Percentiles rank a stretch among this genome's conserved stretches.
These are phyloP conservation scores for Magnolia officinalis DNA, from an alignment of 164 flowering plant genomes.

Conservation along the genomic window DNA sequence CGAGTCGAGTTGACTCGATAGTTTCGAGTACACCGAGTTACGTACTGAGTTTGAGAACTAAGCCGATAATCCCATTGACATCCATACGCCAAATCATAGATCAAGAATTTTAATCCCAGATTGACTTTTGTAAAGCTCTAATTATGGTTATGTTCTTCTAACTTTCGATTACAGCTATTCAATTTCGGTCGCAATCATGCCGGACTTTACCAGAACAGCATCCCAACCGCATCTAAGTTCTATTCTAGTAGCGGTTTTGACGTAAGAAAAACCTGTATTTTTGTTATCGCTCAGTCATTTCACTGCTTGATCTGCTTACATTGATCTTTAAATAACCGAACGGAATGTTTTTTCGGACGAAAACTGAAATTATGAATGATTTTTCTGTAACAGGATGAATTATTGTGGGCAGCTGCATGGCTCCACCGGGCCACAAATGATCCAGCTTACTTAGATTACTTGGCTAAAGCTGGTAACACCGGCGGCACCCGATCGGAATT, in stretches of 20 bases:
- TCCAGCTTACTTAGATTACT: slow-evolving; percentile 22
- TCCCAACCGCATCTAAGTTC: slow-evolving; percentile 55
- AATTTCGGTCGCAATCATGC: slow-evolving; percentile 71
- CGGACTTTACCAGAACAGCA: slow-evolving; percentile 73
- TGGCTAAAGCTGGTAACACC: slow-evolving; percentile 1
- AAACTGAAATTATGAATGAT: background rate
- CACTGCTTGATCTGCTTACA: background rate
- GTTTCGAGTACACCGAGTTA: too few relatives aligned
- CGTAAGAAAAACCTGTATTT: slow-evolving; percentile 19
- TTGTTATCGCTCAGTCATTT: background rate
- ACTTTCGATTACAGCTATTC: slow-evolving; percentile 26
- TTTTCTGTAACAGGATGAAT: slow-evolving; percentile 66
- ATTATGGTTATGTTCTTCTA: background rate
- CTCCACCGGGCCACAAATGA: slow-evolving; percentile 42
- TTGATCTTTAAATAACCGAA: too few relatives aligned
- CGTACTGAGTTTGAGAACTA: too few relatives aligned
- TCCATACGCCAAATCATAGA: too few relatives aligned
- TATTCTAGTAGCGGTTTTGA: slow-evolving; percentile 78
- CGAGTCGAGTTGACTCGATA: too few relatives aligned
- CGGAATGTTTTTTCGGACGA: too few relatives aligned
- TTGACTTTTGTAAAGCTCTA: too few relatives aligned
- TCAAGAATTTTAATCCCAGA: too few relatives aligned
- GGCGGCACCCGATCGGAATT: slow-evolving; percentile 33
- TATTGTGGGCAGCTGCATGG: slow-evolving; percentile 85
- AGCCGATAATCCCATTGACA: too few relatives aligned